Conservation (phyloP, 1,284 basidiomycete genomes). For the Leccinum fuscescens region DNA sequence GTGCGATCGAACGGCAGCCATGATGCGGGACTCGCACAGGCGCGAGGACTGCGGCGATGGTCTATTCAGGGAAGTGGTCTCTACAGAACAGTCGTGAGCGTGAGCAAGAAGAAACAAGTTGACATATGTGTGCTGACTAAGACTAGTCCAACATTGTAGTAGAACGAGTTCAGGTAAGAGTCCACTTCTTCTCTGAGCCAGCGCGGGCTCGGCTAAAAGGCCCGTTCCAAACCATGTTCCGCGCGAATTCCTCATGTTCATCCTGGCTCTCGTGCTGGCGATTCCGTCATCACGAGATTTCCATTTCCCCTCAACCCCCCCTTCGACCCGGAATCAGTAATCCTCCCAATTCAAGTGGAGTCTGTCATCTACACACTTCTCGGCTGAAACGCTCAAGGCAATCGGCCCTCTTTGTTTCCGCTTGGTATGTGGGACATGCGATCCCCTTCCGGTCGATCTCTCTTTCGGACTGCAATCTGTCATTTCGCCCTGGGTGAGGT, state of each 20-base stretch:
- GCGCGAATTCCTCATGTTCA: slow-evolving; percentile 23
- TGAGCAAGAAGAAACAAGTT: background rate
- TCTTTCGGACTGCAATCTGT: slow-evolving; percentile 19
- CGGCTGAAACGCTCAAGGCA: slow-evolving; percentile 24
- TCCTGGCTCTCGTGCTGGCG: slow-evolving; percentile 7
- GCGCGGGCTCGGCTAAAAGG: slow-evolving; percentile 11
- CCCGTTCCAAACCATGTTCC: slow-evolving; percentile 12
- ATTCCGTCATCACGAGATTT: slow-evolving; percentile 21
- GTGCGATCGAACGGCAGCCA: background rate
- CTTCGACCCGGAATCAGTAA: slow-evolving; percentile 22
- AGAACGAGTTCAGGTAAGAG: background rate
- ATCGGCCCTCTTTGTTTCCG: slow-evolving; percentile 22
- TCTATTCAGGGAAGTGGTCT: background rate
- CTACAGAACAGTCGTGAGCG: background rate
- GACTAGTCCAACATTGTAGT: background rate
- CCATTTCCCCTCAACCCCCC: slow-evolving; percentile 2
- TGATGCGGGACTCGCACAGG: background rate
- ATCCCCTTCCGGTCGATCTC: slow-evolving; percentile 34
- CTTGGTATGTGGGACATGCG: slow-evolving; percentile 16
- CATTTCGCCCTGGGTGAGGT: slow-evolving; percentile 32
- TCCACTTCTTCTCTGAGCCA: slow-evolving; percentile 2
- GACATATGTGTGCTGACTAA: slow-evolving; percentile 7
- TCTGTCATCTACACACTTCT: slow-evolving; percentile 15
- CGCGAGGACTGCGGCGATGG: slow-evolving; percentile 12
- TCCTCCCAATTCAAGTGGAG: slow-evolving; percentile 8